Percentiles rank a stretch among this genome's conserved stretches.
These are phyloP conservation scores for Thalassia testudinum DNA, from an alignment of 116 monocot species.

Conservation along the genomic window DNA sequence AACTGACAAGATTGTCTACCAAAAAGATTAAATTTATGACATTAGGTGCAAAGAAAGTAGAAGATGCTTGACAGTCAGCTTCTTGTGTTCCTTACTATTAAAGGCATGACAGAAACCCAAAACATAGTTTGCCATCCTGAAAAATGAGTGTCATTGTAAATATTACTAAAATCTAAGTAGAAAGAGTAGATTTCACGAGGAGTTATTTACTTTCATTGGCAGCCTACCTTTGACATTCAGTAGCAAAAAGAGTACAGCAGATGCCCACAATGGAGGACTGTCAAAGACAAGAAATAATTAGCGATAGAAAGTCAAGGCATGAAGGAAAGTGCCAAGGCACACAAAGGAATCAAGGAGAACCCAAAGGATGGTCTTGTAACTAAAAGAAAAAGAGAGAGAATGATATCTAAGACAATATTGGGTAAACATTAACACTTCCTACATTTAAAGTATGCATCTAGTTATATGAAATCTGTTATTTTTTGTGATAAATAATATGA, in stretches of 20 bases:
- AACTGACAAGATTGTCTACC: constrained; percentile 18
- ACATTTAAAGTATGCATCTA: too few species aligned
- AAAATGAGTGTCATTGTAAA: neutral
- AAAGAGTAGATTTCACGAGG: neutral
- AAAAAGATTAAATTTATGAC: neutral
- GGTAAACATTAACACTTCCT: too few species aligned
- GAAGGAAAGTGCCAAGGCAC: too few species aligned
- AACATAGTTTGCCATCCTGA: constrained; percentile 60
- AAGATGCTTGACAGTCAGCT: neutral
- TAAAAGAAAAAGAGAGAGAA: too few species aligned
- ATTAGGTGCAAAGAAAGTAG: neutral
- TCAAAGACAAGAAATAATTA: neutral
- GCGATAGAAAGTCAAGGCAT: too few species aligned
- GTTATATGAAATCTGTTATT: too few species aligned
- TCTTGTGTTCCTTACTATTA: constrained; percentile 33
- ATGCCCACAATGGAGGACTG: constrained; percentile 68
- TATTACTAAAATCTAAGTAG: neutral
- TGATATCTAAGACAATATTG: too few species aligned
- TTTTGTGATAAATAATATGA: too few species aligned
- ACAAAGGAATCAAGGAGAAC: too few species aligned
- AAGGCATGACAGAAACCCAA: constrained; percentile 66
- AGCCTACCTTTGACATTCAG: constrained; percentile 62
- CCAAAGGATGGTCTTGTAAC: too few species aligned
- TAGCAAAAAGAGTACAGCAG: constrained; percentile 59
- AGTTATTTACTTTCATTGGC: neutral